phyloP scores from a whole-genome alignment of 345 rosid species.

The Eutrema heterophyllum region DNA sequence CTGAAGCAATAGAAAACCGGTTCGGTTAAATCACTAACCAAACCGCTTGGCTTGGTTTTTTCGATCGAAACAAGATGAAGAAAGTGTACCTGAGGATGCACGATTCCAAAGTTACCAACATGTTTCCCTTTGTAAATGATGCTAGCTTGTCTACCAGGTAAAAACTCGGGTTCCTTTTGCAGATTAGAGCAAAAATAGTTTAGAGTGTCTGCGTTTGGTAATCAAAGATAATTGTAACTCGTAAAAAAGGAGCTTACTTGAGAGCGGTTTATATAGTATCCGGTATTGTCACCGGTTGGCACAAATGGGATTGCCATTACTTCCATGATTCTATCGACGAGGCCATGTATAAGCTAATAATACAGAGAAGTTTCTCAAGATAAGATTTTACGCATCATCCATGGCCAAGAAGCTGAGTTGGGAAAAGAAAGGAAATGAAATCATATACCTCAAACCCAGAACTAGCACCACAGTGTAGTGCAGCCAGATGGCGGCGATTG shows the following conservation, averaged over 20 bases:
- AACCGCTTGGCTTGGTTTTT: not conserved
- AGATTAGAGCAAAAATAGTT: not conserved
- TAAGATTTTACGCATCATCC: not conserved
- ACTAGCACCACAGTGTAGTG: slow-evolving; percentile 79
- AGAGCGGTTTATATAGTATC: slow-evolving; percentile 58
- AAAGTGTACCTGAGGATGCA: slow-evolving; percentile 67
- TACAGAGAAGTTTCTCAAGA: not conserved
- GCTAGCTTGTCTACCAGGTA: slow-evolving; percentile 78
- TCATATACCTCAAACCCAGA: slow-evolving; percentile 91
- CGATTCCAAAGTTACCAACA: slow-evolving; percentile 76
- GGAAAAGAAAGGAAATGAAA: not conserved
- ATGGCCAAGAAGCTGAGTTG: not conserved
- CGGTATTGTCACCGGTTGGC: slow-evolving; percentile 44
- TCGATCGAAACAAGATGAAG: not conserved
- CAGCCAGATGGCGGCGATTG: slow-evolving; percentile 64
- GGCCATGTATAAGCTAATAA: slow-evolving; percentile 72
- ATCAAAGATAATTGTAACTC: not conserved
- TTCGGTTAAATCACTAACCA: not conserved
- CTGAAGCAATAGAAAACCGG: slow-evolving; percentile 23
- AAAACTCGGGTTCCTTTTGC: slow-evolving; percentile 75
- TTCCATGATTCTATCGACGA: slow-evolving; percentile 90
- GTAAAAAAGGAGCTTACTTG: slow-evolving; percentile 42
- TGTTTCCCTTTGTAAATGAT: slow-evolving; percentile 66
- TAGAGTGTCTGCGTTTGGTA: not conserved
- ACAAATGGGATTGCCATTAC: slow-evolving; percentile 67